Conservation (phyloP, 441 rosid genomes). For the Arabidopsis lyrata region DNA sequence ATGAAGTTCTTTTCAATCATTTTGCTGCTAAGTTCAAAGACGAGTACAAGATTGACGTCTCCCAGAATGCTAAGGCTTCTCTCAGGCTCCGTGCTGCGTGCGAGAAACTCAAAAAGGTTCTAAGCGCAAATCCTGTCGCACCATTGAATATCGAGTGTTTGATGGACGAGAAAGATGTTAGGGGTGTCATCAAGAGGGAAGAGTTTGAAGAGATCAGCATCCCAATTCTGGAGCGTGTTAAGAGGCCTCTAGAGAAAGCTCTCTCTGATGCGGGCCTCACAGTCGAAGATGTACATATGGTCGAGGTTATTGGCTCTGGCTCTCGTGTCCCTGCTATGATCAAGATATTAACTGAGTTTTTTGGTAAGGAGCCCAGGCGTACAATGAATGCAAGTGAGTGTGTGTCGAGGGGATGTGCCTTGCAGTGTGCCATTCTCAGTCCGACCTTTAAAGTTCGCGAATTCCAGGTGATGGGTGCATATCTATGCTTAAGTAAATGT, state of each 20-base stretch:
- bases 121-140: constrained; percentile 93
- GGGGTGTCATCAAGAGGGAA: constrained; percentile 86
- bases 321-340: constrained; percentile 88
- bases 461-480: constrained; percentile 68
- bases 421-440: constrained; percentile 97
- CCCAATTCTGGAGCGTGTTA: constrained; percentile 89
- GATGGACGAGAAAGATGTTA: constrained; percentile 98
- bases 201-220: constrained; percentile 87
- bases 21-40: constrained; percentile 86
- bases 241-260: constrained; percentile 89
- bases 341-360: constrained; percentile 83
- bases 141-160: constrained; percentile 95
- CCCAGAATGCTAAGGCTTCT: constrained; percentile 86
- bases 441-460: constrained; percentile 98
- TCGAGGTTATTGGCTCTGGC: constrained; percentile 92
- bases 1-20: constrained; percentile 82
- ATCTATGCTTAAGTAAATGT: constrained; percentile 1
- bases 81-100: constrained; percentile 82
- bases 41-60: constrained; percentile 89
- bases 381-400: constrained; percentile 99
- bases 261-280: constrained; percentile 85
- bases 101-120: constrained; percentile 94
- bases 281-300: constrained; percentile 78
- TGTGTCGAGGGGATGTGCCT: constrained; percentile 90
- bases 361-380: constrained; percentile 96